A percentile compares a stretch with the other conserved stretches of the same genome.
These are phyloP conservation scores for Globisporangium sylvaticum DNA, from an alignment of 352 stramenopile species.

Conservation along the genomic window DNA sequence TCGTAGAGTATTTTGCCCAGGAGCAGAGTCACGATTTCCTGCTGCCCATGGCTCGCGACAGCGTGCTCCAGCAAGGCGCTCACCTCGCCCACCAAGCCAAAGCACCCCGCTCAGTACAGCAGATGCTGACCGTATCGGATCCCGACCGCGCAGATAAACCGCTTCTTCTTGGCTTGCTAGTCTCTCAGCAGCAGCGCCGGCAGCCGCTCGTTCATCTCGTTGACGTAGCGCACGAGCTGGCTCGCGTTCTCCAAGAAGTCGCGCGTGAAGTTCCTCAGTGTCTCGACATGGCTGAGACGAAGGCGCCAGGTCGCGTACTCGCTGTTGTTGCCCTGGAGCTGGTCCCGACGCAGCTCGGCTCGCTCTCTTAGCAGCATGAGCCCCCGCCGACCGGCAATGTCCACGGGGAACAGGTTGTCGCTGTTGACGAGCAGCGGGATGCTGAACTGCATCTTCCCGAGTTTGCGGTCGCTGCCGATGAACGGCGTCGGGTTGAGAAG, in stretches of 20 bases:
- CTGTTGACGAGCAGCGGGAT: conserved; percentile 57
- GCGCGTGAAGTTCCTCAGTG: conserved; percentile 36
- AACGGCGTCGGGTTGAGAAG: conserved; percentile 39
- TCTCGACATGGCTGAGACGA: conserved; percentile 54
- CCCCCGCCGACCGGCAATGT: conserved; percentile 56
- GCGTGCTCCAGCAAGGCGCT: conserved; percentile 48
- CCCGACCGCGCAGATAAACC: conserved; percentile 33
- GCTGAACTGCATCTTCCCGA: conserved; percentile 41
- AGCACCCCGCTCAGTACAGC: conserved; percentile 71
- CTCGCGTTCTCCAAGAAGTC: conserved; percentile 51
- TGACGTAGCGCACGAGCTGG: conserved; percentile 45
- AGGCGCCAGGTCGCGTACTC: conserved; percentile 54
- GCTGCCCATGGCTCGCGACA: conserved; percentile 44
- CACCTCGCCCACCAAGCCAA: conserved; percentile 56
- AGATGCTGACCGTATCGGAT: conserved; percentile 75
- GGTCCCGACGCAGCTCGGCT: conserved; percentile 16
- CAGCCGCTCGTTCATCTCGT: conserved; percentile 56
- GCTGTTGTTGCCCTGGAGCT: background rate
- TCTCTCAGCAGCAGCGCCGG: conserved; percentile 22
- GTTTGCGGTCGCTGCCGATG: background rate
- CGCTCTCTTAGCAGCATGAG: conserved; percentile 46
- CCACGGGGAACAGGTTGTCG: conserved; percentile 56
- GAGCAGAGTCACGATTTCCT: conserved; percentile 48
- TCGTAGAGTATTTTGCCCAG: conserved; percentile 43
- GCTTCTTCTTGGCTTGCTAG: conserved; percentile 14